Percentiles rank a stretch among this genome's conserved stretches.
phyloP scores from a whole-genome alignment of 2,329 filamentous ascomycete species.

The Diaporthe longicolla region DNA sequence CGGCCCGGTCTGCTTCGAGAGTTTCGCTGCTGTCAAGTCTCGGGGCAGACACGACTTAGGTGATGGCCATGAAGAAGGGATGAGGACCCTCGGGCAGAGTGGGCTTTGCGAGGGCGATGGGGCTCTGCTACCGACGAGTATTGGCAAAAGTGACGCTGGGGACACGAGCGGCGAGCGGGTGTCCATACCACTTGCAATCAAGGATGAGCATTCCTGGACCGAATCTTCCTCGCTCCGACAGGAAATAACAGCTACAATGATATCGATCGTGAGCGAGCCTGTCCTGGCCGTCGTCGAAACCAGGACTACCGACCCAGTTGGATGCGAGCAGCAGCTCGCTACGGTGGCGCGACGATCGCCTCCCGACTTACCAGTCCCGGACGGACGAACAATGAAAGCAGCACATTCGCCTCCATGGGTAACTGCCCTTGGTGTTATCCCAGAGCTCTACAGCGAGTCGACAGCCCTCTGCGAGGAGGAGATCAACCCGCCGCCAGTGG shows the following conservation, averaged over 20 bases:
- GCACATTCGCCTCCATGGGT: constrained; percentile 40
- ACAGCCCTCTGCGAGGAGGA: constrained; percentile 59
- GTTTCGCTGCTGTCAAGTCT: constrained; percentile 67
- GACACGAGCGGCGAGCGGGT: neutral
- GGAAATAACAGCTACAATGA: neutral
- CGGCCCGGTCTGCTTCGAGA: constrained; percentile 56
- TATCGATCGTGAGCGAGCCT: constrained; percentile 1
- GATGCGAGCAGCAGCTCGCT: neutral
- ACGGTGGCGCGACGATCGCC: constrained; percentile 14
- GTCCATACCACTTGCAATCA: neutral
- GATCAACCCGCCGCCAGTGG: constrained; percentile 59
- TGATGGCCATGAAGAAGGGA: constrained; percentile 39
- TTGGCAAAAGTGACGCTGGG: neutral
- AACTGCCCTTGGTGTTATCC: constrained; percentile 60
- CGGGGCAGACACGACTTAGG: constrained; percentile 62
- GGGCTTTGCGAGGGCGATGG: neutral
- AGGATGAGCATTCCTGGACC: neutral
- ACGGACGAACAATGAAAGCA: constrained; percentile 50
- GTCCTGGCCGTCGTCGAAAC: neutral
- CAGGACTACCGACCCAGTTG: neutral
- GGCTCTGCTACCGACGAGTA: neutral
- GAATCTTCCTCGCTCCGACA: neutral
- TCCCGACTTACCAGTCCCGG: constrained; percentile 51
- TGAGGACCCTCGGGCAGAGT: neutral
- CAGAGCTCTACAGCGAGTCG: constrained; percentile 63